Evolutionary conservation across 2,329 filamentous ascomycete species (phyloP).

Genomic region (Grosmannia clavigera): DNA sequence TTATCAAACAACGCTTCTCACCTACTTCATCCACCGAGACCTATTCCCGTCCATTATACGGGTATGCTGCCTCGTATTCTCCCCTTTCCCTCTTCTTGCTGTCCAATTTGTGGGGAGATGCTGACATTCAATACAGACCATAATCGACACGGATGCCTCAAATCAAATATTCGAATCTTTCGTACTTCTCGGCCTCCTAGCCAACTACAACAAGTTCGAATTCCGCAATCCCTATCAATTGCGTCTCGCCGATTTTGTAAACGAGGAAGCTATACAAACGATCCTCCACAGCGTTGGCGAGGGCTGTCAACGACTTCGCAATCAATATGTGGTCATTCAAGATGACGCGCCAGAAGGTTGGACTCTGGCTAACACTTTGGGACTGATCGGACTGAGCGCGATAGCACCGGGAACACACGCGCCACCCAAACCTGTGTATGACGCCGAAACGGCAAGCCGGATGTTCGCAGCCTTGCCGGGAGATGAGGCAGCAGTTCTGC

Average conservation of each 20-base stretch:
- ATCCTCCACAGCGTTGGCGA: slow-evolving; percentile 66
- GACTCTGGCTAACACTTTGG: slow-evolving; percentile 69
- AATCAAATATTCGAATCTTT: slow-evolving; percentile 61
- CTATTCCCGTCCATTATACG: slow-evolving; percentile 93
- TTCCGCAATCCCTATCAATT: slow-evolving; percentile 93
- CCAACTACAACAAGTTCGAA: slow-evolving; percentile 99
- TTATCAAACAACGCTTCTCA: slow-evolving; percentile 86
- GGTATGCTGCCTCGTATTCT: slow-evolving; percentile 31
- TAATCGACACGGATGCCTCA: slow-evolving; percentile 63
- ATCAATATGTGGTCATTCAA: slow-evolving; percentile 72
- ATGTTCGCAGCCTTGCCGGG: slow-evolving; percentile 73
- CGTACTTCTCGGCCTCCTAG: slow-evolving; percentile 70
- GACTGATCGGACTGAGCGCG: slow-evolving; percentile 68
- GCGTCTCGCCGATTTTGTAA: slow-evolving; percentile 88
- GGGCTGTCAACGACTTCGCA: slow-evolving; percentile 55
- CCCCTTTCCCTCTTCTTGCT: background rate
- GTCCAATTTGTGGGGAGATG: background rate
- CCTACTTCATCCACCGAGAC: slow-evolving; percentile 90
- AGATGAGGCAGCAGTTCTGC: slow-evolving; percentile 63
- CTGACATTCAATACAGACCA: slow-evolving; percentile 36
- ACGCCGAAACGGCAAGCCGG: slow-evolving; percentile 68
- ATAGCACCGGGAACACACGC: slow-evolving; percentile 43
- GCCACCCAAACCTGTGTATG: slow-evolving; percentile 47
- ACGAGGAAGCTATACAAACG: slow-evolving; percentile 74
- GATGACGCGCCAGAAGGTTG: slow-evolving; percentile 87